Evolutionary conservation across 495 filamentous ascomycete species (phyloP), one percentile per base, ranked within the genome.

Genomic region (Neurospora sp.): DNA sequence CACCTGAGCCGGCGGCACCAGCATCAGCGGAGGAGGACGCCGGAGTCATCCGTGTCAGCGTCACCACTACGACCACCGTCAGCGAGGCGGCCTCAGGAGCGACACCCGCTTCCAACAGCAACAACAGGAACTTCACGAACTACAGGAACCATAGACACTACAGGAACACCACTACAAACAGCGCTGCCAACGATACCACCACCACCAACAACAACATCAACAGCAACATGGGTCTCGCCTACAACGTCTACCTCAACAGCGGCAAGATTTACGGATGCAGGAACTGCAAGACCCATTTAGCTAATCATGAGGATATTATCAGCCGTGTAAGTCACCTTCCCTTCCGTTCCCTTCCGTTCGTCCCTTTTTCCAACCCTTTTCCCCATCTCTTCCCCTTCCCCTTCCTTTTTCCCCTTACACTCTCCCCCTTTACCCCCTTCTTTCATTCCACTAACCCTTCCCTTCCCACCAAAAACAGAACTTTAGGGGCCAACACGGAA

Each of bases 401-500:
- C 45, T 20, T 68, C 20, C 38, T 27, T 12, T 27, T 65, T 73
- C 38, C 69, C 48, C 45, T 59, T 38, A 31, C 70, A 16, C 27
- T 27, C 39, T 40, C 70, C 69, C 18, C 37, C 22, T 31, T 31
- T 38, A 38, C 42, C 61, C 65, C 37, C 8, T 18, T 70, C 44
- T 18, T 20, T 9, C 20, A 3, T 18, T 44, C 4, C 41, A 44
- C 41, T 44, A n/a, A 44, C 41, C 4, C 18, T 18, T 44, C 5
- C 18, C 4, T 5, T n/a, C n/a, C 70, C 35, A 45, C 44, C 35
- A 61, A 70, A 31, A 20, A 69, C 72, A 99, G 96, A 97, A 95
- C 82, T 99, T 99, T 88, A 94, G 96, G 73, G 96, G 96, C 79
- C 95, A 98, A 80, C 96, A 98, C 78, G 96, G 96, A 75, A 99